Percentiles rank a stretch among this genome's conserved stretches.
phyloP scores from a whole-genome alignment of 2,329 filamentous ascomycete species.

The Colletotrichum tropicale region DNA sequence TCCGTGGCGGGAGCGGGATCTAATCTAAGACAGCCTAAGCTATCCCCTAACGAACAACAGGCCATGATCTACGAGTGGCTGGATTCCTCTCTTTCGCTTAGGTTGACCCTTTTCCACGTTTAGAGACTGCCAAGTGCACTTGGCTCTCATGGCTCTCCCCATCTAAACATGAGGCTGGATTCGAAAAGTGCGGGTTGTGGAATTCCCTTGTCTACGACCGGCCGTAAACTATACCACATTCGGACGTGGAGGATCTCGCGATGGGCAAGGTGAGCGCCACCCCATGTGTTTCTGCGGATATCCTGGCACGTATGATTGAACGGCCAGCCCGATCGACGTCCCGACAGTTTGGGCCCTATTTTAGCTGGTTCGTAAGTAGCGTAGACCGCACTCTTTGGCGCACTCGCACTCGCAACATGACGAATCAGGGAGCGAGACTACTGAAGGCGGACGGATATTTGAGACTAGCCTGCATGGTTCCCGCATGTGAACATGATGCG shows the following conservation, averaged over 20 bases:
- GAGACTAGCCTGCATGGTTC: background rate
- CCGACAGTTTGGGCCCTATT: background rate
- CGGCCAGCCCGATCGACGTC: background rate
- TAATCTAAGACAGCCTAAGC: background rate
- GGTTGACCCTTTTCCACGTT: background rate
- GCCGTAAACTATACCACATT: background rate
- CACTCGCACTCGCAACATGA: background rate
- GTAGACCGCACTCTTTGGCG: background rate
- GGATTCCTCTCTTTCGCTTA: background rate
- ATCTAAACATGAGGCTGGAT: background rate
- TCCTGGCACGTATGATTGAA: background rate
- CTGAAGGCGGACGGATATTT: background rate
- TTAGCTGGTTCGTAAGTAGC: background rate
- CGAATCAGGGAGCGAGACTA: background rate
- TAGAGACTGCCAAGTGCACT: background rate
- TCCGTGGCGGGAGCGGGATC: background rate
- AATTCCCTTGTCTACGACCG: background rate
- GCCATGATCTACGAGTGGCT: background rate
- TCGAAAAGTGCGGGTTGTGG: background rate
- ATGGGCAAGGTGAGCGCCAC: background rate
- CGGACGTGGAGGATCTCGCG: background rate
- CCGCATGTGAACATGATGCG: background rate
- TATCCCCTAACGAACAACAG: background rate
- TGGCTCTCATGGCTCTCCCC: background rate
- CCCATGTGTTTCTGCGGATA: background rate